phyloP scores from a whole-genome alignment of 2,329 filamentous ascomycete genomes.

The Chrysoporthe cubensis region DNA sequence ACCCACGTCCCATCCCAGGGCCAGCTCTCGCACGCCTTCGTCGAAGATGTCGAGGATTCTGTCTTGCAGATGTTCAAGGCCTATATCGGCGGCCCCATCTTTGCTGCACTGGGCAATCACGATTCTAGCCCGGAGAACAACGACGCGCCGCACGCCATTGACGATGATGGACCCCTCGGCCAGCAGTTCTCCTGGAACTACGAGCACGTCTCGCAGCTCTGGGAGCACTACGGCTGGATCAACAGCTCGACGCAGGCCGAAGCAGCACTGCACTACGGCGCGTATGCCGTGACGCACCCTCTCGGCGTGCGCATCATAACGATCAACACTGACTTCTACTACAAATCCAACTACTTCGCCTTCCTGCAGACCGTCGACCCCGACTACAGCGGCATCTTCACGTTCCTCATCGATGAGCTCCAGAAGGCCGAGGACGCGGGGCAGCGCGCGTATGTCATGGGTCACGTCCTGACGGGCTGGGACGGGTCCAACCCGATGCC shows the following conservation, averaged over 20 bases:
- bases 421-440: constrained; percentile 45
- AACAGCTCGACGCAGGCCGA: constrained; percentile 46
- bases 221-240: constrained; percentile 61
- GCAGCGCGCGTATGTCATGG: constrained; percentile 48
- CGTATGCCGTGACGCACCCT: constrained; percentile 58
- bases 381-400: constrained; percentile 47
- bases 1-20: constrained; percentile 55
- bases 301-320: constrained; percentile 53
- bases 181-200: constrained; percentile 63
- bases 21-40: constrained; percentile 55
- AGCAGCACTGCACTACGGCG: constrained; percentile 58
- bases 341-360: constrained; percentile 48
- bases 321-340: constrained; percentile 52
- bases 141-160: constrained; percentile 55
- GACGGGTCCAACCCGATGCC: constrained; percentile 58
- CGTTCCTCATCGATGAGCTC: constrained; percentile 48
- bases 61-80: constrained; percentile 59
- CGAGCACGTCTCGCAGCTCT: constrained; percentile 57
- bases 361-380: constrained; percentile 44
- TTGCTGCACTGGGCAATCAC: constrained; percentile 60
- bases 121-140: constrained; percentile 58
- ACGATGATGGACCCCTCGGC: constrained; percentile 50
- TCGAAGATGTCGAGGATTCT: constrained; percentile 56
- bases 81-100: constrained; percentile 60
- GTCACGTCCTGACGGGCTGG: constrained; percentile 57